A percentile compares a stretch with the other conserved stretches of the same genome.
phyloP scores from a whole-genome alignment of 257 asterid genomes.

The Lycium ferocissimum region DNA sequence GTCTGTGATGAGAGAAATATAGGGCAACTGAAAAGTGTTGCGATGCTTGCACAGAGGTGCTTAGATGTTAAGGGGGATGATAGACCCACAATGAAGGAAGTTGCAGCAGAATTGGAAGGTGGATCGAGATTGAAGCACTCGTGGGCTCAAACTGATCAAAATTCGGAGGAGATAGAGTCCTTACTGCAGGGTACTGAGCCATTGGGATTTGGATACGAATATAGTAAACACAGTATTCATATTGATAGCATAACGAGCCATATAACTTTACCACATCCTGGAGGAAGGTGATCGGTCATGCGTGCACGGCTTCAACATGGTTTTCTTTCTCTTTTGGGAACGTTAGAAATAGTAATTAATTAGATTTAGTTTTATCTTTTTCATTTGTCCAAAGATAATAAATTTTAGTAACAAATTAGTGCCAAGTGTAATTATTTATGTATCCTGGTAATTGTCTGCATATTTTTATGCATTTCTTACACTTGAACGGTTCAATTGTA shows the following conservation, averaged over 20 bases:
- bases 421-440: not conserved
- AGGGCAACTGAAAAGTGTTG: slow-evolving; percentile 29
- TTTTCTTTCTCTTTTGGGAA: not conserved
- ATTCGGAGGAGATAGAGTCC: slow-evolving; percentile 28
- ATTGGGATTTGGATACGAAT: not conserved
- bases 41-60: slow-evolving; percentile 41
- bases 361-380: not conserved
- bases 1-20: slow-evolving; percentile 24
- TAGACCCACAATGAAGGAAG: slow-evolving; percentile 56
- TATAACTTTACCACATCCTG: slow-evolving; percentile 7
- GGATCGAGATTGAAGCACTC: slow-evolving; percentile 34
- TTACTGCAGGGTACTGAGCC: slow-evolving; percentile 7
- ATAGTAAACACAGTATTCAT: slow-evolving; percentile 5
- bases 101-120: slow-evolving; percentile 42
- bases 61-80: slow-evolving; percentile 46
- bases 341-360: not conserved
- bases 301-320: not conserved
- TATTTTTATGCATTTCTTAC: too few species aligned
- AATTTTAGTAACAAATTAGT: not conserved
- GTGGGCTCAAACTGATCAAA: slow-evolving; percentile 19
- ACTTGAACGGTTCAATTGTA: too few species aligned
- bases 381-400: not conserved
- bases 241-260: slow-evolving; percentile 34
- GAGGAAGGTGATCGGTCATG: slow-evolving; percentile 37
- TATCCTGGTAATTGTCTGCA: not conserved